Conservation (phyloP, 192 early-diverging fungal species). For the Thoreauomyces humboldtii region DNA sequence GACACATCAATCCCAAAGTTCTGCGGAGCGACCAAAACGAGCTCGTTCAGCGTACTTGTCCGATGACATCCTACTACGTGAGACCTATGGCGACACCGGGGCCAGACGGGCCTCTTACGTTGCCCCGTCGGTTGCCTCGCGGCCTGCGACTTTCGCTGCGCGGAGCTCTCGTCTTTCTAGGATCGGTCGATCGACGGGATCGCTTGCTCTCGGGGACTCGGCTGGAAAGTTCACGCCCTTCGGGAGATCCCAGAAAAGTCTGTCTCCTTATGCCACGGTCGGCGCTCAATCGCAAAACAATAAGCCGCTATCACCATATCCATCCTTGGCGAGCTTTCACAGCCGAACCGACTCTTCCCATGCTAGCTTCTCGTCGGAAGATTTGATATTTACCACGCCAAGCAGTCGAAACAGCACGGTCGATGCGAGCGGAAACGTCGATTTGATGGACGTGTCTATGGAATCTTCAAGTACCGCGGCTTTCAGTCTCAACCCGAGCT, state of each 20-base stretch:
- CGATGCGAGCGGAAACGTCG: not conserved
- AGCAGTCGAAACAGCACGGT: not conserved
- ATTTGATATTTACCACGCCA: not conserved
- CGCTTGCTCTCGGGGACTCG: not conserved
- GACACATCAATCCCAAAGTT: no score
- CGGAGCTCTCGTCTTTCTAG: not conserved
- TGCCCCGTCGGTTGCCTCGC: not conserved
- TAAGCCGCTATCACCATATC: no score
- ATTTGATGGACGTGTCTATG: not conserved
- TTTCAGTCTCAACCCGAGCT: not conserved
- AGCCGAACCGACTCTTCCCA: not conserved
- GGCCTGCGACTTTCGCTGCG: not conserved
- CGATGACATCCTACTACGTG: slow-evolving; percentile 5
- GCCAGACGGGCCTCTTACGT: not conserved
- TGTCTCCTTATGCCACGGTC: no score
- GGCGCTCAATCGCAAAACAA: no score
- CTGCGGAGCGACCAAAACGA: slow-evolving; percentile 1
- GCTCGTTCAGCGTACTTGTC: slow-evolving; percentile 8
- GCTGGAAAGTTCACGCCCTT: no score
- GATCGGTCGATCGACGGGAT: not conserved
- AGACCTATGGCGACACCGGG: not conserved
- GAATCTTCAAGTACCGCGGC: not conserved
- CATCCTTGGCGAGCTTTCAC: no score
- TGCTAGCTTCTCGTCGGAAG: slow-evolving; percentile 10
- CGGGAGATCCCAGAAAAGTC: no score